Evolutionary conservation across 2,329 filamentous ascomycete genomes (phyloP).

Genomic region (Chaetomium sp.): DNA sequence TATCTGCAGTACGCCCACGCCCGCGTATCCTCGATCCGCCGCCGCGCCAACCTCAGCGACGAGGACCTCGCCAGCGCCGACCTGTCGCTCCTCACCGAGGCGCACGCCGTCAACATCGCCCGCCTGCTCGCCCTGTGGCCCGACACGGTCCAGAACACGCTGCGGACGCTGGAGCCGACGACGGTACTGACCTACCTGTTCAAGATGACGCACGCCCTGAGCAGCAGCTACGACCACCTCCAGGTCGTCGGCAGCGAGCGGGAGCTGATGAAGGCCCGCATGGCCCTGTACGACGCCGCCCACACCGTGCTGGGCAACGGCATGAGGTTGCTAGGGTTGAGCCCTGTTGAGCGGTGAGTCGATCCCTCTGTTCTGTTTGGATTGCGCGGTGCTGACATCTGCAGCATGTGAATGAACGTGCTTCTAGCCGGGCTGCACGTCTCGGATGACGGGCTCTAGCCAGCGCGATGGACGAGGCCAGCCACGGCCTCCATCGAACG

Average conservation of each 20-base stretch:
- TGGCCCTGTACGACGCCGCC: slow-evolving; percentile 77
- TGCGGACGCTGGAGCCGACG: slow-evolving; percentile 76
- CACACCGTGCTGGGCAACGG: slow-evolving; percentile 78
- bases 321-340: slow-evolving; percentile 78
- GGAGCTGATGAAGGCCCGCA: slow-evolving; percentile 69
- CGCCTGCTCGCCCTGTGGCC: slow-evolving; percentile 82
- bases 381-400: slow-evolving; percentile 14
- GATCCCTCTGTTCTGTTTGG: neutral
- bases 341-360: slow-evolving; percentile 66
- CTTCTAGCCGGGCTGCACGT: neutral
- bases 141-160: slow-evolving; percentile 79
- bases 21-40: slow-evolving; percentile 66
- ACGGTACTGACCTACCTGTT: slow-evolving; percentile 66
- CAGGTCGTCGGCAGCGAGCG: slow-evolving; percentile 79
- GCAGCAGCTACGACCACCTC: slow-evolving; percentile 79
- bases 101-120: slow-evolving; percentile 72
- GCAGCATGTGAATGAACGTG: slow-evolving; percentile 29
- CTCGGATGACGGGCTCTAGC: neutral
- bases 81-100: slow-evolving; percentile 67
- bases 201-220: slow-evolving; percentile 81
- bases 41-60: slow-evolving; percentile 55
- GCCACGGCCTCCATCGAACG: neutral
- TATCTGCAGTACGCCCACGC: slow-evolving; percentile 84
- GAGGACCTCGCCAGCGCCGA: slow-evolving; percentile 66
- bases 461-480: slow-evolving; percentile 11